A percentile compares a stretch with the other conserved stretches of the same genome.
Conservation (phyloP, 78 protist species). For the Paulinella micropora region DNA sequence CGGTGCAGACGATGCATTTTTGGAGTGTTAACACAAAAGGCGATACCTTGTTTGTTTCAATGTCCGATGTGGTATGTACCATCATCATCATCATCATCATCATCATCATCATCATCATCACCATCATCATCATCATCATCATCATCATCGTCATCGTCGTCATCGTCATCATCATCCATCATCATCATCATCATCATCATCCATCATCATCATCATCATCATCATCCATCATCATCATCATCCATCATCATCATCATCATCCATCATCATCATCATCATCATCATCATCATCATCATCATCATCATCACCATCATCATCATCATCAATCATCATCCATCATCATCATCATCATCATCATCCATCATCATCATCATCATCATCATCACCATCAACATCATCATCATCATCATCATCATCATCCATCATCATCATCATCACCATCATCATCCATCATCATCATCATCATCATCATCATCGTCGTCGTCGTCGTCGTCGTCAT, state of each 20-base stretch:
- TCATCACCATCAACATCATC: not conserved
- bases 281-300: not conserved
- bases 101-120: not conserved
- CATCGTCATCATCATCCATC: not conserved
- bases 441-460: not conserved
- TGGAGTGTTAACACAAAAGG: not conserved
- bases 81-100: not conserved
- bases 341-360: not conserved
- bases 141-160: not conserved
- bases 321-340: not conserved
- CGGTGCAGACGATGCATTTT: slow-evolving; percentile 31
- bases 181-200: not conserved
- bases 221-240: not conserved
- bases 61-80: not conserved
- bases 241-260: not conserved
- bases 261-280: not conserved
- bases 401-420: too few species aligned
- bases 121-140: not conserved
- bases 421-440: not conserved
- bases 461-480: not conserved
- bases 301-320: not conserved
- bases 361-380: not conserved
- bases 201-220: not conserved
- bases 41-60: not conserved
- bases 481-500: not conserved